Conservation (phyloP, 2,329 filamentous ascomycete genomes). For the Colletotrichum destructivum region DNA sequence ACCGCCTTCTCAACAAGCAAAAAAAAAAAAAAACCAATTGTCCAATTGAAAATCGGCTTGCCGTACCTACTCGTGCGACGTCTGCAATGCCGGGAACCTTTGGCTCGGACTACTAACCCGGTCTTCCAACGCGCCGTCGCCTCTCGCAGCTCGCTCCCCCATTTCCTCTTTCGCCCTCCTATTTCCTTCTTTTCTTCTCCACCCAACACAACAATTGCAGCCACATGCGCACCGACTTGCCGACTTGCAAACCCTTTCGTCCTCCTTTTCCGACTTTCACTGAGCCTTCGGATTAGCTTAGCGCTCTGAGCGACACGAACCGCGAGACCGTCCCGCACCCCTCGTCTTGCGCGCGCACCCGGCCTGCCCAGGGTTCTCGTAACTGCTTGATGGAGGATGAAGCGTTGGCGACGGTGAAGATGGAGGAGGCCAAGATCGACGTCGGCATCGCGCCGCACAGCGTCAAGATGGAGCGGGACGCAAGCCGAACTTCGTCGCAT, state of each 20-base stretch:
- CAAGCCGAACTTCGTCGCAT: conserved; percentile 53
- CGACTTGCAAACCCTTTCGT: conserved; percentile 19
- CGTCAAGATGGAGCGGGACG: conserved; percentile 58
- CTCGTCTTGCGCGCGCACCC: conserved; percentile 29
- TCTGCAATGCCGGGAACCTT: conserved; percentile 40
- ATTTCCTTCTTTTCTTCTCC: conserved; percentile 35
- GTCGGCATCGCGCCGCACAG: conserved; percentile 55
- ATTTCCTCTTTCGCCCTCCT: conserved; percentile 33
- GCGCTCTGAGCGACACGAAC: conserved; percentile 29
- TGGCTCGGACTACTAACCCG: conserved; percentile 41
- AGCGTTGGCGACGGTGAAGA: conserved; percentile 56
- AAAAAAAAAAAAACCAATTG: conserved; percentile 4
- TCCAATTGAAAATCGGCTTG: conserved; percentile 19
- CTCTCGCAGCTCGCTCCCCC: conserved; percentile 36
- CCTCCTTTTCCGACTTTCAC: conserved; percentile 1
- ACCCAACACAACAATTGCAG: conserved; percentile 33
- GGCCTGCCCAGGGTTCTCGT: conserved; percentile 30
- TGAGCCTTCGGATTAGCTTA: conserved; percentile 19
- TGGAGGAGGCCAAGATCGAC: conserved; percentile 63
- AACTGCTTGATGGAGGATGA: conserved; percentile 57
- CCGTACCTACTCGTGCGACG: conserved; percentile 24
- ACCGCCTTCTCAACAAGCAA: no score
- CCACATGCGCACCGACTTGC: conserved; percentile 33
- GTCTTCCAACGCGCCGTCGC: conserved; percentile 39
- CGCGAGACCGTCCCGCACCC: conserved; percentile 24